Evolutionary conservation across 2,329 filamentous ascomycete genomes (phyloP), one percentile per base, ranked within the genome.

Genomic region (Pestalotiopsis sp.): DNA sequence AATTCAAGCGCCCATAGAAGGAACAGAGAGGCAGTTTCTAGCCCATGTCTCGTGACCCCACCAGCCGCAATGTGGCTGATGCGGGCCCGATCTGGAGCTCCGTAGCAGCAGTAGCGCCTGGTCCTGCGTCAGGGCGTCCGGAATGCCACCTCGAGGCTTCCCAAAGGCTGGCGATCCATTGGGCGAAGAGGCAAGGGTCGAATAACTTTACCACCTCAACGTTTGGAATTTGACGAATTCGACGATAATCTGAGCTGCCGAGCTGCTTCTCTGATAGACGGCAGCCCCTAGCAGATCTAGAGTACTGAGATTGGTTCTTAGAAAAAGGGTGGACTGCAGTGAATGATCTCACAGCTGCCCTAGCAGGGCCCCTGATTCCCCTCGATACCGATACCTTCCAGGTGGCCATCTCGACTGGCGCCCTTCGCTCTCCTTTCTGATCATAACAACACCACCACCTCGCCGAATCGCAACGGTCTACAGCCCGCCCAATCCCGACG

Each of bases 401-500:
- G 23, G 58, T 49, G 60, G 36, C 36, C 59, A 57, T 58, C 58
- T 68, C 66, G 62, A 63, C 71, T 52, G 63, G 62, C 57, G 61
- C 38, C 45, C 52, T 39, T n/a, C 5, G 17, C 52, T 41, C 23
- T 38, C 45, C 31, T 57, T 36, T 68, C 64, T 61, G 31, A 36
- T 36, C 31, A 36, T 68, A 68, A 66, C 71, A 69, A 66, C 71
- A 71, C 63, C 76, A 73, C 74, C 74, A 76, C 75, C 74, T 74
- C 69, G 72, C 73, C 69, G 66, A 68, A 31, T 58, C 20, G 27
- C 64, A 45, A 41, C 39, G n/a, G 38, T 36, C 38, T 11, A 14
- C 7, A 57, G 70, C 66, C 65, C 70, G 60, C 41, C 66, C 73
- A 71, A 73, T 71, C 70, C 65, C 64, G 75, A 84, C 78, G 76